phyloP scores from a whole-genome alignment of 331 rosid species.

The Rosa hybrid region DNA sequence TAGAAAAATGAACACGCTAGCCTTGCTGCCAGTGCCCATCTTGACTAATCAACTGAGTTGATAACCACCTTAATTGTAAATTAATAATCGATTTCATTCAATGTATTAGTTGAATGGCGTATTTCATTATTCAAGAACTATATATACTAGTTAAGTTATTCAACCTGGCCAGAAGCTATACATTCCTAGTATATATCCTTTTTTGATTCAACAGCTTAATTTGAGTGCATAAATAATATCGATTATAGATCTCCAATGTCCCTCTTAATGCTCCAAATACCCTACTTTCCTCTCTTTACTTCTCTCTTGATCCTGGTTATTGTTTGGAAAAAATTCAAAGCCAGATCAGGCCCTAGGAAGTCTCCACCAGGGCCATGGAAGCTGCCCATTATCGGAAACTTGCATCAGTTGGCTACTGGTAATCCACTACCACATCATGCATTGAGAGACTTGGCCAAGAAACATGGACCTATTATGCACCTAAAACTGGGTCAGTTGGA shows the following conservation, averaged over 20 bases:
- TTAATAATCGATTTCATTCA: too few relatives aligned
- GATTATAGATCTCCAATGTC: not conserved
- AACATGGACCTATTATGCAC: constrained; percentile 26
- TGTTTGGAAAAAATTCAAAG: not conserved
- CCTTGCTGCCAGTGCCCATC: not conserved
- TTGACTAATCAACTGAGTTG: too few relatives aligned
- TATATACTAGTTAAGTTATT: too few relatives aligned
- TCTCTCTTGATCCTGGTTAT: not conserved
- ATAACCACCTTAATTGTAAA: too few relatives aligned
- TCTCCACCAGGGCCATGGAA: constrained; percentile 48
- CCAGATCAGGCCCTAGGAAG: not conserved
- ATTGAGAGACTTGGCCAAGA: constrained; percentile 11
- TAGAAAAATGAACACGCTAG: too few relatives aligned
- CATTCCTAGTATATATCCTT: too few relatives aligned
- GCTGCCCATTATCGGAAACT: constrained; percentile 47
- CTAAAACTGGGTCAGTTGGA: constrained; percentile 44
- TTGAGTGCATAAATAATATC: too few relatives aligned
- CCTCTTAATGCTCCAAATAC: not conserved
- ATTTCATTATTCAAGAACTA: too few relatives aligned
- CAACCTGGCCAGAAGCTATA: too few relatives aligned
- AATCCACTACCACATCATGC: constrained; percentile 21
- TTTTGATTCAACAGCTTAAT: too few relatives aligned
- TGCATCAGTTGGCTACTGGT: constrained; percentile 32
- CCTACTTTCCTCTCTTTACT: not conserved
- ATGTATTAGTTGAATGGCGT: too few relatives aligned